Evolutionary conservation across 225 moss, liverwort and hornwort genomes (phyloP).

Genomic region (Neckera pumila): DNA sequence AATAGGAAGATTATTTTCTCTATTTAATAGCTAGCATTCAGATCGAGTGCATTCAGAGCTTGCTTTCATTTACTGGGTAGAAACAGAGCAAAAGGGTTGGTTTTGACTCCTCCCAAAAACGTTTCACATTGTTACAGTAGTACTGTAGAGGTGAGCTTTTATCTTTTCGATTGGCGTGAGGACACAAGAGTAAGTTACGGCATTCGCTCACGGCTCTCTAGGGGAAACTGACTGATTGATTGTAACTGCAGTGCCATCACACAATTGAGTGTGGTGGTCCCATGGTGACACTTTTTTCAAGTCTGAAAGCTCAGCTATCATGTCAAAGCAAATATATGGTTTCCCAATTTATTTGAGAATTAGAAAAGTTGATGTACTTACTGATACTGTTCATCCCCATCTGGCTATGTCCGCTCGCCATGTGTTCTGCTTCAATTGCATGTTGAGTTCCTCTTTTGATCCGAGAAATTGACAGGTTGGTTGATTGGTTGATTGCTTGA

Average conservation of each 20-base stretch:
- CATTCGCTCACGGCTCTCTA: background rate
- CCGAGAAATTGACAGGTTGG: background rate
- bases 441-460: background rate
- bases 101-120: constrained; percentile 3
- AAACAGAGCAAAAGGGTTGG: constrained; percentile 7
- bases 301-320: background rate
- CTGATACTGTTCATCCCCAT: background rate
- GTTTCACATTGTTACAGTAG: background rate
- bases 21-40: background rate
- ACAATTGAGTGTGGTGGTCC: background rate
- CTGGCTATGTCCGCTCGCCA: background rate
- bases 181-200: background rate
- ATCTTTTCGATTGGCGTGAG: background rate
- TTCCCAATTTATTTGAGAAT: background rate
- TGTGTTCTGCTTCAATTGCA: background rate
- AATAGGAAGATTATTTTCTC: background rate
- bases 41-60: background rate
- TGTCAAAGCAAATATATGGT: background rate
- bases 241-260: constrained; percentile 1
- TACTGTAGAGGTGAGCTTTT: background rate
- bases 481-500: background rate
- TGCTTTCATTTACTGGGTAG: background rate
- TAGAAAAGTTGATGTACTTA: background rate
- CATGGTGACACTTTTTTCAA: background rate
- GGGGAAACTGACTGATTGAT: background rate